Conservation (phyloP, 371 early-diverging fungal species). For the Mucor plumbeus region DNA sequence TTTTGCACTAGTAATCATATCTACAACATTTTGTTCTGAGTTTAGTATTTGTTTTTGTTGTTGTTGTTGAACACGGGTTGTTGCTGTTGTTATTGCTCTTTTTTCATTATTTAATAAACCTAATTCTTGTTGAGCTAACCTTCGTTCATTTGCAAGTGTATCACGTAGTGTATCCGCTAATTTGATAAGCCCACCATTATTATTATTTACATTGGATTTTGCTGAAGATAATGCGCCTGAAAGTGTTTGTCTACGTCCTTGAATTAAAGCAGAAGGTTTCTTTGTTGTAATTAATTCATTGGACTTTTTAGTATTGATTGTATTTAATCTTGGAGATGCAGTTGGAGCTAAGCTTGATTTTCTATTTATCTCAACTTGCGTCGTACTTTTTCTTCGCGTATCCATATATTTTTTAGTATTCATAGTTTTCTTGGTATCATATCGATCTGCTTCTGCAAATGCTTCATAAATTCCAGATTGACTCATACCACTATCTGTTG, state of each 20-base stretch:
- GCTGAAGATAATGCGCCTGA: slow-evolving; percentile 17
- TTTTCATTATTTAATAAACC: slow-evolving; percentile 25
- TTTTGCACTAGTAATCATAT: slow-evolving; percentile 20
- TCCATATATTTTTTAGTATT: slow-evolving; percentile 24
- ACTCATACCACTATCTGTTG: slow-evolving; percentile 34
- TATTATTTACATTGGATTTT: not conserved
- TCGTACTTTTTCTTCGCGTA: slow-evolving; percentile 30
- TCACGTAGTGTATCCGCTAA: slow-evolving; percentile 45
- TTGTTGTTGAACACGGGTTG: slow-evolving; percentile 15
- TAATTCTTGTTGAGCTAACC: slow-evolving; percentile 37
- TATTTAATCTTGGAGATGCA: not conserved
- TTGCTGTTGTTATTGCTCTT: not conserved
- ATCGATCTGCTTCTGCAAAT: slow-evolving; percentile 35
- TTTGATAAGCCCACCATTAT: slow-evolving; percentile 23
- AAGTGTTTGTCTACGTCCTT: slow-evolving; percentile 20
- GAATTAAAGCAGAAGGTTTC: not conserved
- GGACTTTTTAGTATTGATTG: slow-evolving; percentile 7
- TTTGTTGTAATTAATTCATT: not conserved
- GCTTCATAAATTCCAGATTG: slow-evolving; percentile 36
- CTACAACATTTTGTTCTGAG: slow-evolving; percentile 3
- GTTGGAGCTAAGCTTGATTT: not conserved
- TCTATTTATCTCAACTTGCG: slow-evolving; percentile 7
- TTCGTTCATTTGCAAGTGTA: slow-evolving; percentile 39
- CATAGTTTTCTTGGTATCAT: slow-evolving; percentile 10
- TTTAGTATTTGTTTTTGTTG: slow-evolving; percentile 15